phyloP scores from a whole-genome alignment of 192 early-diverging fungal genomes.

The Coemansia aciculifera region DNA sequence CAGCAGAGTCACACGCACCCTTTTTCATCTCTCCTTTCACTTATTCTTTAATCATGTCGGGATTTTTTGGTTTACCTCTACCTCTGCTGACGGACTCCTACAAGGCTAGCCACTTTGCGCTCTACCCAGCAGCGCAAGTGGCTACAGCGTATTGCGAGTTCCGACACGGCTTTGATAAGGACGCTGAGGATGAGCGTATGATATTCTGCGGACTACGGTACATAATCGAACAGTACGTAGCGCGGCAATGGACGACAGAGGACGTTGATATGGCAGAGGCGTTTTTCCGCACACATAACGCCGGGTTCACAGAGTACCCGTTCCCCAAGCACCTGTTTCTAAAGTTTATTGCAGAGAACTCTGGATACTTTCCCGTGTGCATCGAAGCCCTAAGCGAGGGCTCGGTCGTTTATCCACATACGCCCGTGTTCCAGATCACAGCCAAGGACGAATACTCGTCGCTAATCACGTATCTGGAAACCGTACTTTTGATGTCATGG shows the following conservation, averaged over 20 bases:
- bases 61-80: conserved; percentile 59
- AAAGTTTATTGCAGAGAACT: conserved; percentile 73
- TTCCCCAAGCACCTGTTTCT: conserved; percentile 79
- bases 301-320: conserved; percentile 64
- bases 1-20: background rate
- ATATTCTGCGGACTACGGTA: conserved; percentile 86
- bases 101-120: conserved; percentile 73
- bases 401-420: conserved; percentile 76
- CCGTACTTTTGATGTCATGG: conserved; percentile 81
- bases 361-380: conserved; percentile 84
- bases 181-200: conserved; percentile 69
- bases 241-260: conserved; percentile 63
- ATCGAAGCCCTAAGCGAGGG: conserved; percentile 82
- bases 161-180: conserved; percentile 65
- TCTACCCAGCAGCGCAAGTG: conserved; percentile 72
- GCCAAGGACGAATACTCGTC: conserved; percentile 69
- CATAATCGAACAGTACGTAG: conserved; percentile 77
- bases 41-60: conserved; percentile 35
- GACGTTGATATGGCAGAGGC: conserved; percentile 67
- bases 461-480: conserved; percentile 83
- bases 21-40: background rate
- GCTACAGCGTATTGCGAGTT: conserved; percentile 85
- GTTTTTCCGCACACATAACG: conserved; percentile 78
- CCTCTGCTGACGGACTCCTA: conserved; percentile 82
- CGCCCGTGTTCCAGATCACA: conserved; percentile 80